A percentile compares a stretch with the other conserved stretches of the same genome.
Conservation (phyloP, 2,329 filamentous ascomycete species). For the Penicillium olsonii region DNA sequence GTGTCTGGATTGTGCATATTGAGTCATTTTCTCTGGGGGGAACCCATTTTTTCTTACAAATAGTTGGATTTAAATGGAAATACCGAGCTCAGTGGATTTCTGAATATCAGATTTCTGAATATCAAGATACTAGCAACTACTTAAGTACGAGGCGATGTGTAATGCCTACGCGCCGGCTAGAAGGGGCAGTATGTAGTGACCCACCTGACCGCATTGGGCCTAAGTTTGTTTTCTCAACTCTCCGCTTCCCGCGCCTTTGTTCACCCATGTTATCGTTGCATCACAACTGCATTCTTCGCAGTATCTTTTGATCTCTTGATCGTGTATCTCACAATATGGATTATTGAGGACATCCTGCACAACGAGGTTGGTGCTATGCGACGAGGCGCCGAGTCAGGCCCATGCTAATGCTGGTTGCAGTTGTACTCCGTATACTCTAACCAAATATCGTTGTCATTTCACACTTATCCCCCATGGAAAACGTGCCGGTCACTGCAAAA, state of each 20-base stretch:
- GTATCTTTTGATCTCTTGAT: slow-evolving; percentile 9
- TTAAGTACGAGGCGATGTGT: no score
- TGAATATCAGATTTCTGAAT: background rate
- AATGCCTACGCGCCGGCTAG: background rate
- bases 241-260: slow-evolving; percentile 5
- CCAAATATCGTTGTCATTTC: slow-evolving; percentile 6
- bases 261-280: background rate
- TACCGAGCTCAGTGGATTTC: background rate
- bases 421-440: slow-evolving; percentile 9
- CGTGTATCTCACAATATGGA: slow-evolving; percentile 15
- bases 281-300: slow-evolving; percentile 3
- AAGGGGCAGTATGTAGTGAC: slow-evolving; percentile 5
- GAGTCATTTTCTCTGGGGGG: slow-evolving; percentile 16
- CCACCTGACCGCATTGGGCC: slow-evolving; percentile 23
- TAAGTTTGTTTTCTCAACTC: slow-evolving; percentile 32
- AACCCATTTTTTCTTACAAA: slow-evolving; percentile 5
- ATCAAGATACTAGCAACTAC: background rate
- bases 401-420: slow-evolving; percentile 3
- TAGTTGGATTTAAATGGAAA: background rate
- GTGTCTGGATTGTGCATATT: slow-evolving; percentile 21
- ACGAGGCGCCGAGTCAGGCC: slow-evolving; percentile 4
- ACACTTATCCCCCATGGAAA: slow-evolving; percentile 31
- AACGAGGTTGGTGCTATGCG: slow-evolving; percentile 11
- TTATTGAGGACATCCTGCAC: slow-evolving; percentile 9
- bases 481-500: slow-evolving; percentile 42